A percentile compares a stretch with the other conserved stretches of the same genome.
Evolutionary conservation across 2,329 filamentous ascomycete species (phyloP).

Genomic region (Blastomyces gilchristii): DNA sequence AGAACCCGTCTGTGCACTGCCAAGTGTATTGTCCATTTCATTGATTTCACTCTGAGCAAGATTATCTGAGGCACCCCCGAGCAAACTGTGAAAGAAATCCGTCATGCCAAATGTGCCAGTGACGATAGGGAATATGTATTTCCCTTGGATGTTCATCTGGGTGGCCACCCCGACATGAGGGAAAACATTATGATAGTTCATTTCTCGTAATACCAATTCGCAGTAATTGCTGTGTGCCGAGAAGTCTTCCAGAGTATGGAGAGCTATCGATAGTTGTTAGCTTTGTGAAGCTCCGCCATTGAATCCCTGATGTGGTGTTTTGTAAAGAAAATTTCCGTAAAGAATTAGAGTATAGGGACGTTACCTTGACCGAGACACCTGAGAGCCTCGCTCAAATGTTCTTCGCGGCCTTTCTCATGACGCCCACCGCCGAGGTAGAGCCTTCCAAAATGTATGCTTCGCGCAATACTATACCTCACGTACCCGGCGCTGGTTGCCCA

Average conservation of each 20-base stretch:
- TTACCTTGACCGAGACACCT: constrained; percentile 61
- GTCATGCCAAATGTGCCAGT: constrained; percentile 68
- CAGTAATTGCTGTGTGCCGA: constrained; percentile 77
- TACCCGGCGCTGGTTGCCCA: constrained; percentile 90
- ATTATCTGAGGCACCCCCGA: constrained; percentile 68
- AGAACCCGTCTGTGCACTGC: constrained; percentile 51
- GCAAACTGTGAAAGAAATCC: constrained; percentile 71
- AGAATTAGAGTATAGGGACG: neutral
- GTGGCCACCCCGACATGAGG: constrained; percentile 60
- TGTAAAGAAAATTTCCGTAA: neutral
- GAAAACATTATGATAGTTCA: constrained; percentile 59
- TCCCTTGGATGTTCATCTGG: constrained; percentile 55
- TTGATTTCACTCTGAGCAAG: constrained; percentile 79
- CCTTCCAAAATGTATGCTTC: constrained; percentile 67
- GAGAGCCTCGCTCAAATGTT: constrained; percentile 69
- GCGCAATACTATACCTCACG: constrained; percentile 61
- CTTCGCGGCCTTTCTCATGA: constrained; percentile 54
- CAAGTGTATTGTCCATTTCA: constrained; percentile 64
- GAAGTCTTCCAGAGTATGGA: constrained; percentile 70
- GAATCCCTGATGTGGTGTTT: neutral
- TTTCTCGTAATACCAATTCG: constrained; percentile 64
- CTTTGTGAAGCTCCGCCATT: neutral
- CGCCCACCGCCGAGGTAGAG: constrained; percentile 58
- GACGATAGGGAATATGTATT: constrained; percentile 61
- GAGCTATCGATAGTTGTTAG: constrained; percentile 15